A percentile compares a stretch with the other conserved stretches of the same genome.
phyloP scores from a whole-genome alignment of 2,329 filamentous ascomycete species.

The Cadophora sp. region DNA sequence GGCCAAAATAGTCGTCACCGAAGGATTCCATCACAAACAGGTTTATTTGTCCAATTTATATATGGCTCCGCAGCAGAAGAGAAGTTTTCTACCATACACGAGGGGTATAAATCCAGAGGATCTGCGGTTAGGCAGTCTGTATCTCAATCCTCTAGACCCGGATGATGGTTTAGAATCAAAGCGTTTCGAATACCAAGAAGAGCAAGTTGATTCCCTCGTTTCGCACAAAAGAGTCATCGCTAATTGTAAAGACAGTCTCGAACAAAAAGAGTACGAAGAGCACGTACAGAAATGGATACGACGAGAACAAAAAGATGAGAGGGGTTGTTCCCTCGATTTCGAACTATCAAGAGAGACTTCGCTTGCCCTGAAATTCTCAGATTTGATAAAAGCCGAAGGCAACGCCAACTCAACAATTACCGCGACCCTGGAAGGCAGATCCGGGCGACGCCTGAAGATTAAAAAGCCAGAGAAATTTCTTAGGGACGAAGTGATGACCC shows the following conservation, averaged over 20 bases:
- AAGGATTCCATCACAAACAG: neutral
- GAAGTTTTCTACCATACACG: constrained; percentile 18
- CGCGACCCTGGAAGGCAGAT: constrained; percentile 16
- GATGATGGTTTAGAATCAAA: constrained; percentile 18
- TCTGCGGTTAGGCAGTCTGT: constrained; percentile 15
- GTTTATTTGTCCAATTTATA: neutral
- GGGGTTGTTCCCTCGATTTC: constrained; percentile 14
- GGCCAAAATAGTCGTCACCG: constrained; percentile 4
- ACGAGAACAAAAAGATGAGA: constrained; percentile 17
- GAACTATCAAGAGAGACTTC: constrained; percentile 11
- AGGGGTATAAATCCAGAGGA: constrained; percentile 15
- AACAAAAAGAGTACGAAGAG: constrained; percentile 12
- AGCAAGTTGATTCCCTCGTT: neutral
- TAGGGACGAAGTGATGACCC: constrained; percentile 18
- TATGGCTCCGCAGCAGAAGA: constrained; percentile 20
- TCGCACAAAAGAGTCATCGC: neutral
- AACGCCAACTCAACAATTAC: constrained; percentile 8
- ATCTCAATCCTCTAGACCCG: constrained; percentile 13
- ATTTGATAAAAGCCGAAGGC: constrained; percentile 11
- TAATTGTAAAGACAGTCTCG: neutral
- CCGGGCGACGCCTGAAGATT: constrained; percentile 14
- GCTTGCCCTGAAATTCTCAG: constrained; percentile 14
- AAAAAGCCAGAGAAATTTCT: constrained; percentile 17
- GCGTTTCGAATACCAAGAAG: constrained; percentile 17
- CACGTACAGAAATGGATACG: constrained; percentile 13